Evolutionary conservation across 164 flowering plant genomes (phyloP).

Genomic region (Stephania yunnanensis): DNA sequence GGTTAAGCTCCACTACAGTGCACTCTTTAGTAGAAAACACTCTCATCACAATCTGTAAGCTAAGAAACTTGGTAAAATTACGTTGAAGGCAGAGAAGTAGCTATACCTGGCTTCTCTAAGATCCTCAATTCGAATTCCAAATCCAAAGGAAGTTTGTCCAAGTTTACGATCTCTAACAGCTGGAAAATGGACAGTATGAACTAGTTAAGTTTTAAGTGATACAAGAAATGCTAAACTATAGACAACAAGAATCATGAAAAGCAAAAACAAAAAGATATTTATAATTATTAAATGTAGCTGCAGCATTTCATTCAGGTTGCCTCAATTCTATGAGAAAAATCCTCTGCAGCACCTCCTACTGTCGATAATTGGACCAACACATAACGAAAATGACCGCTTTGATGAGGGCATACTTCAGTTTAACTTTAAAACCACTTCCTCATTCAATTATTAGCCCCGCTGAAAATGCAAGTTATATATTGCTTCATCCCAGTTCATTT

Average conservation of each 20-base stretch:
- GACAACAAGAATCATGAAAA: neutral
- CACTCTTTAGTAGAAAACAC: neutral
- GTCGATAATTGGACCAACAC: too few relatives aligned
- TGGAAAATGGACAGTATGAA: conserved; percentile 26
- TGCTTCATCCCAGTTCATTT: too few relatives aligned
- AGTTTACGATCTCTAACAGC: conserved; percentile 62
- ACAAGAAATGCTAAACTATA: neutral
- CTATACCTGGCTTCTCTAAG: conserved; percentile 84
- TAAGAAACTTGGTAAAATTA: neutral
- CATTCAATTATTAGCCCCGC: too few relatives aligned
- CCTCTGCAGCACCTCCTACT: neutral
- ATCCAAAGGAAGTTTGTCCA: conserved; percentile 57
- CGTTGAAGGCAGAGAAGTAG: neutral
- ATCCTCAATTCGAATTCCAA: conserved; percentile 72
- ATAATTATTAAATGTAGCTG: neutral
- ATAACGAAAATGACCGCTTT: too few relatives aligned
- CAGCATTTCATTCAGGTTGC: neutral
- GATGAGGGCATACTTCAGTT: too few relatives aligned
- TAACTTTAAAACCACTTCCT: too few relatives aligned
- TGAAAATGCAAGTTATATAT: too few relatives aligned
- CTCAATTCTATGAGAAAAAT: too few relatives aligned
- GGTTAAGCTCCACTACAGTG: neutral
- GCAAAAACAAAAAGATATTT: neutral
- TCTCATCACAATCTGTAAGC: neutral
- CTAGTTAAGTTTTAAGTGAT: neutral